These are phyloP conservation scores for Bauhinia variegata DNA, from an alignment of 306 rosid genomes.

Conservation along the genomic window DNA sequence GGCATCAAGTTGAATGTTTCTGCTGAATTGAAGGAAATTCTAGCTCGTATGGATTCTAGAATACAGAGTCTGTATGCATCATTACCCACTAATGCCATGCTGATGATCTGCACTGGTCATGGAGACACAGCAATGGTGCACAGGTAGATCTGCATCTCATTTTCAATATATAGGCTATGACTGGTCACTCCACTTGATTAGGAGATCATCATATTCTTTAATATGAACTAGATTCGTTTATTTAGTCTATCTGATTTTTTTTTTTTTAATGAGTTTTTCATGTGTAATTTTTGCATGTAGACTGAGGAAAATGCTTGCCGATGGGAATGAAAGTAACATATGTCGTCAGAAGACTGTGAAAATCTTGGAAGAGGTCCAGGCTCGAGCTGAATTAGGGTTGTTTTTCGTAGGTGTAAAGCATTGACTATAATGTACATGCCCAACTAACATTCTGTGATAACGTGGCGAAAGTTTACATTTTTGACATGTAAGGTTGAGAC, in stretches of 20 bases:
- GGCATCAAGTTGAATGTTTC: conserved; percentile 48
- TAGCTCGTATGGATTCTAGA: conserved; percentile 71
- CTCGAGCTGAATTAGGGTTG: conserved; percentile 91
- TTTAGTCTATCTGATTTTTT: background rate
- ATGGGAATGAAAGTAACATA: conserved; percentile 50
- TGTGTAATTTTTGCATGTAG: conserved; percentile 41
- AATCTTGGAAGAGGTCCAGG: conserved; percentile 82
- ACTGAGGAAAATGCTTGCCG: conserved; percentile 80
- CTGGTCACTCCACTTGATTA: too few relatives aligned
- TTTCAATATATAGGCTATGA: background rate
- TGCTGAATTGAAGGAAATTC: conserved; percentile 73
- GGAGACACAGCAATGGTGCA: conserved; percentile 89
- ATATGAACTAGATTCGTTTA: background rate
- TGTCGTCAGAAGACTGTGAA: conserved; percentile 73
- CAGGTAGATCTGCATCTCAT: conserved; percentile 59
- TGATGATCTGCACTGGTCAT: conserved; percentile 90
- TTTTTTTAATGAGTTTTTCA: conserved; percentile 14
- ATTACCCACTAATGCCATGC: conserved; percentile 82
- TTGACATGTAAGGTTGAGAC: background rate
- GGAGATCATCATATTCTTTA: too few relatives aligned
- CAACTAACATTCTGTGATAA: conserved; percentile 12
- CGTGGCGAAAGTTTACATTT: conserved; percentile 26
- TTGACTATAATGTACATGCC: conserved; percentile 41
- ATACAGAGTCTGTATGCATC: conserved; percentile 53
- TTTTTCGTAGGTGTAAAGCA: conserved; percentile 87